Evolutionary conservation across 345 rosid species (phyloP).

Genomic region (Linum usitatissimum): DNA sequence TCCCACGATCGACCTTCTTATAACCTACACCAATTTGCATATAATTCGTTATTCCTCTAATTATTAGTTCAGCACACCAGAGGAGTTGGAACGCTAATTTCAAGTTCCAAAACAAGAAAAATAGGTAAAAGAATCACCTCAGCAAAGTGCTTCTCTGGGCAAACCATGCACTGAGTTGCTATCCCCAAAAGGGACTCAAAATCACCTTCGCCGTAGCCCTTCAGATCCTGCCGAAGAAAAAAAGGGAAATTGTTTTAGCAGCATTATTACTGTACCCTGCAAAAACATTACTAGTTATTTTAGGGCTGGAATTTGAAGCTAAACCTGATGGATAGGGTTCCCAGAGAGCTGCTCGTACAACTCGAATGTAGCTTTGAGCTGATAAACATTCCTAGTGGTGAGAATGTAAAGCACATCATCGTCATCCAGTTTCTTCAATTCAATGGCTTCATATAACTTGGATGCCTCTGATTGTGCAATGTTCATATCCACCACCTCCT

Average conservation of each 20-base stretch:
- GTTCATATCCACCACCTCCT: slow-evolving; percentile 37
- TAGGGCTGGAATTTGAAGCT: not conserved
- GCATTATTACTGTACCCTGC: too few species aligned
- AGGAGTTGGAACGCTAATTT: too few species aligned
- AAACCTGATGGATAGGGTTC: slow-evolving; percentile 53
- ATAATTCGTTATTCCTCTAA: too few species aligned
- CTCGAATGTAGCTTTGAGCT: slow-evolving; percentile 60
- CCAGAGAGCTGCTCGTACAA: slow-evolving; percentile 44
- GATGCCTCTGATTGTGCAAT: slow-evolving; percentile 57
- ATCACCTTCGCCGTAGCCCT: slow-evolving; percentile 42
- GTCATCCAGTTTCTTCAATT: slow-evolving; percentile 40
- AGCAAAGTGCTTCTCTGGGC: slow-evolving; percentile 81
- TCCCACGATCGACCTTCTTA: slow-evolving; percentile 44
- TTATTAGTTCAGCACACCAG: too few species aligned
- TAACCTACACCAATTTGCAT: slow-evolving; percentile 28
- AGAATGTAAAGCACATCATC: slow-evolving; percentile 55
- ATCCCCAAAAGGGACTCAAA: slow-evolving; percentile 39
- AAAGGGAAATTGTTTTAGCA: not conserved
- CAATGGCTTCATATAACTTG: slow-evolving; percentile 47
- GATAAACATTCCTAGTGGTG: slow-evolving; percentile 55
- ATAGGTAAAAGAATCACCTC: slow-evolving; percentile 29
- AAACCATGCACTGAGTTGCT: slow-evolving; percentile 43
- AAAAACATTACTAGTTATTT: too few species aligned
- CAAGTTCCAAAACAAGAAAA: not conserved
- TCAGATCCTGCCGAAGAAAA: slow-evolving; percentile 39